Conservation (phyloP, 2,329 filamentous ascomycete species). For the Arthrobotrys pseudoclavata region DNA sequence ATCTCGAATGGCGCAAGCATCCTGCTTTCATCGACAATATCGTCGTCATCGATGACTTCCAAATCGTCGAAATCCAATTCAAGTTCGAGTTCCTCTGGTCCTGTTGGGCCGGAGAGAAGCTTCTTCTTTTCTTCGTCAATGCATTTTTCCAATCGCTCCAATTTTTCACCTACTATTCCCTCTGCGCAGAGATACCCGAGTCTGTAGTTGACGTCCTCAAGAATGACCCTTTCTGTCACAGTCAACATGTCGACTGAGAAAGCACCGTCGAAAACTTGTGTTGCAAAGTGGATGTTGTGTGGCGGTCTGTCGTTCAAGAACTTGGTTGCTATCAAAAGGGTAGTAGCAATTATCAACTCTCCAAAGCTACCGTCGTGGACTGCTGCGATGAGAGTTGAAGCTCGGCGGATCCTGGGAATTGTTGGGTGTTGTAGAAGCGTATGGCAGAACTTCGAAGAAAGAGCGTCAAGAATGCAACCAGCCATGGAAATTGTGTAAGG, state of each 20-base stretch:
- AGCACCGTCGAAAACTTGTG: slow-evolving; percentile 43
- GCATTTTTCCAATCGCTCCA: slow-evolving; percentile 38
- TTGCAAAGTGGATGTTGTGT: slow-evolving; percentile 56
- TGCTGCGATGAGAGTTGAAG: background rate
- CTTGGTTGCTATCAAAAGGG: slow-evolving; percentile 53
- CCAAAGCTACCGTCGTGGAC: slow-evolving; percentile 43
- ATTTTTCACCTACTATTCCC: slow-evolving; percentile 46
- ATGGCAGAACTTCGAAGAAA: slow-evolving; percentile 59
- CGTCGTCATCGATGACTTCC: slow-evolving; percentile 39
- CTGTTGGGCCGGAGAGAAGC: slow-evolving; percentile 11
- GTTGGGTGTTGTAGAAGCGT: slow-evolving; percentile 47
- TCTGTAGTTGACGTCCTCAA: slow-evolving; percentile 53
- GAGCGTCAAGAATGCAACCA: slow-evolving; percentile 55
- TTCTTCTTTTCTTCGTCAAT: slow-evolving; percentile 42
- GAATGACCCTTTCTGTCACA: slow-evolving; percentile 35
- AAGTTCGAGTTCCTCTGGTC: slow-evolving; percentile 44
- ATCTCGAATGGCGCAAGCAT: slow-evolving; percentile 55
- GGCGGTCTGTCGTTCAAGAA: slow-evolving; percentile 56
- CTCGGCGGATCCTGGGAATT: slow-evolving; percentile 47
- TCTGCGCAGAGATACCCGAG: slow-evolving; percentile 56
- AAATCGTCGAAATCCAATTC: slow-evolving; percentile 47
- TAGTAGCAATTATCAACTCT: slow-evolving; percentile 45
- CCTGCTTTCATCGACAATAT: slow-evolving; percentile 44
- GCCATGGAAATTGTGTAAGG: slow-evolving; percentile 56
- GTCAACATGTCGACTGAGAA: slow-evolving; percentile 57